phyloP scores from a whole-genome alignment of 1,284 basidiomycete species.

The Irpex rosettiformis region DNA sequence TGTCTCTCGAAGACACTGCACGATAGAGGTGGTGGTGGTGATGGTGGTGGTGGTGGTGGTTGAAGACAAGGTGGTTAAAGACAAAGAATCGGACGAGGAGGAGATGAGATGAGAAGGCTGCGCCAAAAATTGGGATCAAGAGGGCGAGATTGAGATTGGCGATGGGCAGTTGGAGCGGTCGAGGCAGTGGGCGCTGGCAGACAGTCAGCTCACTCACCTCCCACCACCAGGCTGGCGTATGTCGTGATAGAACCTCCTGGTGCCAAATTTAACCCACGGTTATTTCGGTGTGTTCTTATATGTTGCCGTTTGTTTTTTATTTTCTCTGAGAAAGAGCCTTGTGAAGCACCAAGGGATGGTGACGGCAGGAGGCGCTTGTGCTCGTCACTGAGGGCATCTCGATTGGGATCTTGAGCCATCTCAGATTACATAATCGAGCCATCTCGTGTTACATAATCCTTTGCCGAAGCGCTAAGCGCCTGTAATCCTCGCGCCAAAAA shows the following conservation, averaged over 20 bases:
- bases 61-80: background rate
- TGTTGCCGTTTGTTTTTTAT: too few species aligned
- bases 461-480: too few species aligned
- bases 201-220: background rate
- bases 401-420: background rate
- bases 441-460: too few species aligned
- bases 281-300: background rate
- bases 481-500: too few species aligned
- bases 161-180: background rate
- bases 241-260: background rate
- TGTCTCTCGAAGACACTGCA: too few species aligned
- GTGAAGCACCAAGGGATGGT: too few species aligned
- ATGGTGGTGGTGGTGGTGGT: background rate
- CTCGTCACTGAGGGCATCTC: background rate
- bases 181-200: background rate
- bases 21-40: background rate
- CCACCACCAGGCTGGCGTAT: background rate
- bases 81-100: too few species aligned
- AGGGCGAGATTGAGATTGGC: background rate
- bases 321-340: too few species aligned
- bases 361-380: background rate
- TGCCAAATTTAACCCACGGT: background rate
- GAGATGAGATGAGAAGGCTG: background rate
- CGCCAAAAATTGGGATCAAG: background rate
- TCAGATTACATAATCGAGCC: too few species aligned